A percentile compares a stretch with the other conserved stretches of the same genome.
Evolutionary conservation across 129 eudicot genomes (phyloP).

Genomic region (Silybum marianum): DNA sequence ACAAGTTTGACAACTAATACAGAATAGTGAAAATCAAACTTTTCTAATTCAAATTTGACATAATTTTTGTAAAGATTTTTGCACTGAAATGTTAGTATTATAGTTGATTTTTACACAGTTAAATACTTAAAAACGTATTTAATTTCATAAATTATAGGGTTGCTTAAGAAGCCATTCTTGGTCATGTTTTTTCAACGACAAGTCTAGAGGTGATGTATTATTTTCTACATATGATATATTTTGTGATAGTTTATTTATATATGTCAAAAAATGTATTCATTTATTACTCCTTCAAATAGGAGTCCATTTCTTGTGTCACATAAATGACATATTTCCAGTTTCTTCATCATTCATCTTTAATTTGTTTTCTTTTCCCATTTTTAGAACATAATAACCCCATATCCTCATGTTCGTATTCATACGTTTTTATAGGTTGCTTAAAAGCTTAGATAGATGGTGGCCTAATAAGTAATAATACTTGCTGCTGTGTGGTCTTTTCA

Average conservation of each 20-base stretch:
- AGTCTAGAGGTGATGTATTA: constrained; percentile 27
- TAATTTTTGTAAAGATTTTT: background rate
- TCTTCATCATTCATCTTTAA: background rate
- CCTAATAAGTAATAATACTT: background rate
- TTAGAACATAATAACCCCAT: background rate
- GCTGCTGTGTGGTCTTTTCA: constrained; percentile 16
- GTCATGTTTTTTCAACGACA: constrained; percentile 26
- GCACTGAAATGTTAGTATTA: background rate
- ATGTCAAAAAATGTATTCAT: constrained; percentile 3
- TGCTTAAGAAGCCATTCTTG: constrained; percentile 25
- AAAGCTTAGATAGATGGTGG: background rate
- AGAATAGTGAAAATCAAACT: too few relatives aligned
- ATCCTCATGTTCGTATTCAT: background rate
- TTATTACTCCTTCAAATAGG: constrained; percentile 16
- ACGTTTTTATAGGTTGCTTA: background rate
- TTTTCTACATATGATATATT: constrained; percentile 17
- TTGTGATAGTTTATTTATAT: constrained; percentile 16
- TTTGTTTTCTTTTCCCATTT: background rate
- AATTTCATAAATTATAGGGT: constrained; percentile 14
- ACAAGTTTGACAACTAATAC: too few relatives aligned
- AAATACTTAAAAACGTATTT: background rate
- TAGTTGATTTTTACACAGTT: background rate
- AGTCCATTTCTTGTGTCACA: constrained; percentile 5
- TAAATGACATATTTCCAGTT: constrained; percentile 4
- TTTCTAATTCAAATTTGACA: background rate